Evolutionary conservation across 2,329 filamentous ascomycete species (phyloP), one percentile per base, ranked within the genome.

Genomic region (Colletotrichum filicis): DNA sequence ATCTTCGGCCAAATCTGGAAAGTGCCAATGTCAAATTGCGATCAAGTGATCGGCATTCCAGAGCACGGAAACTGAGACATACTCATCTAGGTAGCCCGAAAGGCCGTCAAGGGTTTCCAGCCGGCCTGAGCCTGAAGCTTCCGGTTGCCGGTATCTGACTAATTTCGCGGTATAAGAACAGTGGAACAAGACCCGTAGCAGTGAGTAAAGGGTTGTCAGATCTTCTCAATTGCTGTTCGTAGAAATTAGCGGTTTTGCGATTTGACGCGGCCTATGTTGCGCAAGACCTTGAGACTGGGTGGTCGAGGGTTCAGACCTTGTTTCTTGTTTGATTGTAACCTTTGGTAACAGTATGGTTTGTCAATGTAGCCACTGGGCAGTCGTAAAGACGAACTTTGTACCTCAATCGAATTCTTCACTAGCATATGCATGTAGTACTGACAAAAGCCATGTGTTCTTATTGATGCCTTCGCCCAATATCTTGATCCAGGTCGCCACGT

Each of bases 31-130:
- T 35, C 4, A 53, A 22, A 53, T 53, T 63, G 8, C 28, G 19
- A 7, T 35, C 1, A n/a, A 19, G 28, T n/a, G 60, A 19, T 24
- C 3, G 11, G 9, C 60, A 35, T 53, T 28, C 42, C 42, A 26
- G 32, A 63, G 12, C n/a, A 53, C 60, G 60, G 12, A 63, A 63
- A 26, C 28, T 52, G 60, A 63, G 60, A 63, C 42, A 24, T 24
- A 26, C 2, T 26, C 42, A 53, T 8, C 16, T 35, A 9, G 24
- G 24, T 24, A 24, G n/a, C 11, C 7, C 11, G 11, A 19, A 46
- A 61, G 24, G 28, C 35, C 35, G 37, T 14, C 19, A n/a, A 5
- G 28, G n/a, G 19, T 14, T n/a, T 19, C 26, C 5, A 6, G 24
- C 12, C 11, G 11, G 7, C 2, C 19, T 32, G 19, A 5, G 1